Conservation (phyloP, 2,329 filamentous ascomycete species). For the Pseudogymnoascus destructans region DNA sequence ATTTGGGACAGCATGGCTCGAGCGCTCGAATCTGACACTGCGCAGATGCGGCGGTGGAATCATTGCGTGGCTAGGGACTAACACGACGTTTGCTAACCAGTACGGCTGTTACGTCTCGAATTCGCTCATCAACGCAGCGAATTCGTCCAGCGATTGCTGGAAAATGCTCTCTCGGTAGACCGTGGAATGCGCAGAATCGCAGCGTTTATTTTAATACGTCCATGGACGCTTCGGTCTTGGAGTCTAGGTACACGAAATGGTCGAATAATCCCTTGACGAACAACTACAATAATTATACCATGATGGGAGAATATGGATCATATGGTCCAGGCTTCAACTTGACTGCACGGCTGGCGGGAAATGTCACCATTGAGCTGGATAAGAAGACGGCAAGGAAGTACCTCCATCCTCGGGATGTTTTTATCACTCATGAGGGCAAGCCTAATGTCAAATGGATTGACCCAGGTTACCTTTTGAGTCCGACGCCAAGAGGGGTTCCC, state of each 20-base stretch:
- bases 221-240: constrained; percentile 37
- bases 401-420: constrained; percentile 32
- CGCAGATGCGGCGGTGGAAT: constrained; percentile 53
- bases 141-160: constrained; percentile 30
- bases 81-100: constrained; percentile 52
- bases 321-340: constrained; percentile 39
- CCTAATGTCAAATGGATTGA: constrained; percentile 39
- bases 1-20: constrained; percentile 51
- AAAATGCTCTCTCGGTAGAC: constrained; percentile 39
- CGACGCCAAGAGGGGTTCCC: background rate
- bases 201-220: constrained; percentile 37
- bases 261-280: constrained; percentile 15
- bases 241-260: constrained; percentile 40
- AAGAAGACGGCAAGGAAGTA: constrained; percentile 28
- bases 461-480: background rate
- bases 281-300: constrained; percentile 28
- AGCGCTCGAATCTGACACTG: constrained; percentile 39
- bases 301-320: constrained; percentile 39
- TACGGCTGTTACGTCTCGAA: constrained; percentile 53
- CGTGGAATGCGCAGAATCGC: constrained; percentile 40
- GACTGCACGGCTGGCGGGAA: constrained; percentile 27
- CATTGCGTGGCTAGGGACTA: constrained; percentile 55
- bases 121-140: constrained; percentile 41
- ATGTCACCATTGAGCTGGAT: constrained; percentile 32
- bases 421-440: constrained; percentile 31